Evolutionary conservation across 2,329 filamentous ascomycete genomes (phyloP).

Genomic region (Penicillium decumbens): DNA sequence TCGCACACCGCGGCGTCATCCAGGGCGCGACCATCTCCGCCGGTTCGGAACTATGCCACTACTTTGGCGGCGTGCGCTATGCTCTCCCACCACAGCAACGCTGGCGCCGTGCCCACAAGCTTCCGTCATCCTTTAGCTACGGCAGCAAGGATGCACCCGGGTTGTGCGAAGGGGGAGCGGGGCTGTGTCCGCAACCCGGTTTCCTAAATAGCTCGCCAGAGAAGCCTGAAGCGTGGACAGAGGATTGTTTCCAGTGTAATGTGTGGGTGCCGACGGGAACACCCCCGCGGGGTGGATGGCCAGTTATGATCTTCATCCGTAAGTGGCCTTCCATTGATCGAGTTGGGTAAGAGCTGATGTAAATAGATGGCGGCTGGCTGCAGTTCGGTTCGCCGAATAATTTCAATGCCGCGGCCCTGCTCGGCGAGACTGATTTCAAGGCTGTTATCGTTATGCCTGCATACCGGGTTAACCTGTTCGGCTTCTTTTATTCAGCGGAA

Average conservation of each 20-base stretch:
- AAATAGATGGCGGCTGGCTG: constrained; percentile 53
- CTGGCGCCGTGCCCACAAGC: constrained; percentile 47
- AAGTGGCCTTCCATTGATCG: constrained; percentile 21
- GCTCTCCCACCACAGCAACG: constrained; percentile 50
- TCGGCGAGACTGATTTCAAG: constrained; percentile 48
- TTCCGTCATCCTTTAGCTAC: constrained; percentile 50
- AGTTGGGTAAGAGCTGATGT: neutral
- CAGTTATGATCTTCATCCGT: constrained; percentile 56
- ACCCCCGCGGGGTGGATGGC: constrained; percentile 49
- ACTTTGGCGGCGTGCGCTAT: constrained; percentile 55
- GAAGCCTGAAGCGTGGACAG: constrained; percentile 38
- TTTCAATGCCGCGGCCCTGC: constrained; percentile 42
- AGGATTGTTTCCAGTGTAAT: constrained; percentile 56
- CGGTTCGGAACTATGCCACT: constrained; percentile 42
- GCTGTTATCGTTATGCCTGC: constrained; percentile 53
- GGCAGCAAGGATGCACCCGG: constrained; percentile 48
- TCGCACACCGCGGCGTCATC: constrained; percentile 45
- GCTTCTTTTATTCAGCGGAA: constrained; percentile 52
- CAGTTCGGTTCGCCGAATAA: constrained; percentile 53
- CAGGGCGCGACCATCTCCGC: constrained; percentile 47
- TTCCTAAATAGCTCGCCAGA: constrained; percentile 24
- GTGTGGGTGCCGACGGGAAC: constrained; percentile 51
- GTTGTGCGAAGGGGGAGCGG: constrained; percentile 36
- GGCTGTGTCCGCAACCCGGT: constrained; percentile 51
- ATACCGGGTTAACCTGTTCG: constrained; percentile 55